Evolutionary conservation across 768 basidiomycete genomes (phyloP).

Genomic region (Jaapia argillacea): DNA sequence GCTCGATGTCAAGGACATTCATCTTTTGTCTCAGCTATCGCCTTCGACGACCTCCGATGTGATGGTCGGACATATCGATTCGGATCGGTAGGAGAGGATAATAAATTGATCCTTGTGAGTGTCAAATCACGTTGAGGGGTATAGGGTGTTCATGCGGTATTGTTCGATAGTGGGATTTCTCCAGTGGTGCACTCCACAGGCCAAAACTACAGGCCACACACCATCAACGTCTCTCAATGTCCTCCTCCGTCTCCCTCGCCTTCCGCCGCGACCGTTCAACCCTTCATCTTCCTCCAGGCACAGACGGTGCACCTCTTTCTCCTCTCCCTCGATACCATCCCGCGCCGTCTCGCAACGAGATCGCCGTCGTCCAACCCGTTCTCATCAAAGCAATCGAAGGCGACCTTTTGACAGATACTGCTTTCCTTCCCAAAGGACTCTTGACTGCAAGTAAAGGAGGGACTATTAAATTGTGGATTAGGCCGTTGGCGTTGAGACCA

Average conservation of each 20-base stretch:
- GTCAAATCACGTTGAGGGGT: too few species aligned
- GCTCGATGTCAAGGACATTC: slow-evolving; percentile 97
- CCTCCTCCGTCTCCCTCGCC: slow-evolving; percentile 68
- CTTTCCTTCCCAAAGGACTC: slow-evolving; percentile 70
- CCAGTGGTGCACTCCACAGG: slow-evolving; percentile 80
- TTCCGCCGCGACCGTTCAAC: slow-evolving; percentile 56
- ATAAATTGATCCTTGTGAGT: slow-evolving; percentile 80
- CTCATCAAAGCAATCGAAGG: slow-evolving; percentile 77
- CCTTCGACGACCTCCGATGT: slow-evolving; percentile 84
- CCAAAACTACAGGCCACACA: slow-evolving; percentile 64
- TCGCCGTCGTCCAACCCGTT: slow-evolving; percentile 85
- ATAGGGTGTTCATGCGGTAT: too few species aligned
- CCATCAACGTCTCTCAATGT: slow-evolving; percentile 68
- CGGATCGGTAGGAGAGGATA: slow-evolving; percentile 94
- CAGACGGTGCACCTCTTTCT: slow-evolving; percentile 21
- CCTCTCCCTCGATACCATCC: slow-evolving; percentile 62
- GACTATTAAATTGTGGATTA: slow-evolving; percentile 76
- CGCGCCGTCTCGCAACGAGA: slow-evolving; percentile 84
- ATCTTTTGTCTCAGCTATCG: slow-evolving; percentile 83
- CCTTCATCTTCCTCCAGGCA: slow-evolving; percentile 38
- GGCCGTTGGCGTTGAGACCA: slow-evolving; percentile 45
- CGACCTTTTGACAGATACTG: slow-evolving; percentile 66
- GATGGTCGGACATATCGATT: slow-evolving; percentile 91
- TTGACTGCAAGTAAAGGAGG: slow-evolving; percentile 74
- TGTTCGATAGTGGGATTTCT: slow-evolving; percentile 85